Conservation (phyloP, 2,329 filamentous ascomycete species). For the Sporothrix luriei region DNA sequence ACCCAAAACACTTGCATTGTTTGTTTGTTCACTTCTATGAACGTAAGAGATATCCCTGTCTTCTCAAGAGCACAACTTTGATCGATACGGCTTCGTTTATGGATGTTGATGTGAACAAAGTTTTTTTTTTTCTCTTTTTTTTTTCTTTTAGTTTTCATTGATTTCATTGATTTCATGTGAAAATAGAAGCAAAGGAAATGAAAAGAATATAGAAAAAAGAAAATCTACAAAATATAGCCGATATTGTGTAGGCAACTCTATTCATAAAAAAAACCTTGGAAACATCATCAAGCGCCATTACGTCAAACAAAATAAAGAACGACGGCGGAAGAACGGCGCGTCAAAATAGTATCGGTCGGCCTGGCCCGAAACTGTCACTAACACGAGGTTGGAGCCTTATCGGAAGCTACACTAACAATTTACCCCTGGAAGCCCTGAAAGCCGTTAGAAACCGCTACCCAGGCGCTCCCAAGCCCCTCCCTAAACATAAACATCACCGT, state of each 20-base stretch:
- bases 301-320: too few species aligned
- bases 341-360: conserved; percentile 4
- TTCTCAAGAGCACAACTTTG: background rate
- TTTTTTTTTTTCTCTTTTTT: background rate
- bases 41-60: background rate
- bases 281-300: background rate
- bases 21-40: background rate
- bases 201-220: too few species aligned
- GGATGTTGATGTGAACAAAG: background rate
- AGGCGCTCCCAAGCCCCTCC: background rate
- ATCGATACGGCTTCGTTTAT: background rate
- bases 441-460: background rate
- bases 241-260: too few species aligned
- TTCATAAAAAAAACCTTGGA: background rate
- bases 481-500: background rate
- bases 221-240: too few species aligned
- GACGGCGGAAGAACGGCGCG: background rate
- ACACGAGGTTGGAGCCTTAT: background rate
- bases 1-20: background rate
- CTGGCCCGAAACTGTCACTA: background rate
- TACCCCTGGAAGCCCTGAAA: background rate
- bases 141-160: too few species aligned
- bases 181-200: background rate
- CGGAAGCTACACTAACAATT: background rate
- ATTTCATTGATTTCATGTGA: too few species aligned